A percentile compares a stretch with the other conserved stretches of the same genome.
These are phyloP conservation scores for Coniella lustricola DNA, from an alignment of 2,329 filamentous ascomycete genomes.

Conservation along the genomic window DNA sequence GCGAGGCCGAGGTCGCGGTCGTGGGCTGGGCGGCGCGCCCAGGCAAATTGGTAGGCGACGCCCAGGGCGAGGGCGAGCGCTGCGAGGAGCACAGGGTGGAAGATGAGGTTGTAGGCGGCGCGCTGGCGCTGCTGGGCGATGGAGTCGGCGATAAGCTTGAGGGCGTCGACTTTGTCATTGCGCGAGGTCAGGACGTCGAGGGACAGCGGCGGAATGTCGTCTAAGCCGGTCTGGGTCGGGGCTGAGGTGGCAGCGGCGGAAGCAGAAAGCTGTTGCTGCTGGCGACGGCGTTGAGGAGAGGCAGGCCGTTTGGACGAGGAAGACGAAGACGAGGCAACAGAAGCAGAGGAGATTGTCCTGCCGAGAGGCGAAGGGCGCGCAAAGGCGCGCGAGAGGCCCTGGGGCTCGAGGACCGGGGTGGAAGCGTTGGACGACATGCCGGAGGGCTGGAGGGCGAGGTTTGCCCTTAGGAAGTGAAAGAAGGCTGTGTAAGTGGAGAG, in stretches of 20 bases:
- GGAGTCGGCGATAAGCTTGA: conserved; percentile 72
- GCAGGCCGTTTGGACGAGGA: conserved; percentile 25
- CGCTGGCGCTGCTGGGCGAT: conserved; percentile 74
- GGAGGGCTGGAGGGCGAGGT: conserved; percentile 61
- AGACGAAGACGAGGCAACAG: neutral
- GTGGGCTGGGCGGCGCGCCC: conserved; percentile 26
- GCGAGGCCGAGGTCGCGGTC: conserved; percentile 46
- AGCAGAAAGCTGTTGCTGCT: no score
- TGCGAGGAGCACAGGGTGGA: conserved; percentile 50
- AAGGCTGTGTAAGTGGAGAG: conserved; percentile 57
- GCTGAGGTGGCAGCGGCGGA: conserved; percentile 9
- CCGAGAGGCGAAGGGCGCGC: conserved; percentile 31
- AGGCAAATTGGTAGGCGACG: conserved; percentile 39
- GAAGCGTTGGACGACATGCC: conserved; percentile 56
- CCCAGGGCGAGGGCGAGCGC: conserved; percentile 38
- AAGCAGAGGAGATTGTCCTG: conserved; percentile 1
- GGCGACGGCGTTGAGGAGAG: conserved; percentile 23
- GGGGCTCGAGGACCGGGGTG: conserved; percentile 56
- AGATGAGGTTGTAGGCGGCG: conserved; percentile 56
- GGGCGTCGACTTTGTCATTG: conserved; percentile 57
- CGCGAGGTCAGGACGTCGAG: conserved; percentile 49
- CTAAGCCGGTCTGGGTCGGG: no score
- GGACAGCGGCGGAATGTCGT: conserved; percentile 56
- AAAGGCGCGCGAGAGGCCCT: conserved; percentile 4
- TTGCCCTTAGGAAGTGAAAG: conserved; percentile 74